Conservation (phyloP, 2,329 filamentous ascomycete genomes). For the Magnaporthiopsis poae region DNA sequence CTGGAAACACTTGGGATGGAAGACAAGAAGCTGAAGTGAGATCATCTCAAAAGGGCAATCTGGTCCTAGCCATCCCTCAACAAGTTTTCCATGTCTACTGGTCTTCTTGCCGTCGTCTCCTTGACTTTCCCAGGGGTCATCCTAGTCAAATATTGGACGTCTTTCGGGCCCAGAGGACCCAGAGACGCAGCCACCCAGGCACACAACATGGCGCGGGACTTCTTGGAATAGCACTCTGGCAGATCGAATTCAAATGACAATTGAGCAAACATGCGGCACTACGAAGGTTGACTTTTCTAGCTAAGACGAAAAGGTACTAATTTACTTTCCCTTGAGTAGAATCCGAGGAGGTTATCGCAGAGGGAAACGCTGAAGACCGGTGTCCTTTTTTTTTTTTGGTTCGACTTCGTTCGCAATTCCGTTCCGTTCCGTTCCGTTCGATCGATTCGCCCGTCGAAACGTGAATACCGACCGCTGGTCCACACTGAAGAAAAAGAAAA, state of each 20-base stretch:
- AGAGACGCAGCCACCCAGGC: not conserved
- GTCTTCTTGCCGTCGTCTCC: not conserved
- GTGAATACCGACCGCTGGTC: slow-evolving; percentile 6
- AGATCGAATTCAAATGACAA: not conserved
- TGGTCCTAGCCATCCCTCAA: not conserved
- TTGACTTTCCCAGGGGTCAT: not conserved
- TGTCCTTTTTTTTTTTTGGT: not conserved
- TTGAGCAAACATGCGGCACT: not conserved
- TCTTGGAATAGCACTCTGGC: not conserved
- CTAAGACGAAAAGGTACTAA: not conserved
- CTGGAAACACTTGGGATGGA: not conserved
- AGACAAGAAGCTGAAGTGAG: not conserved
- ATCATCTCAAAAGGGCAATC: not conserved
- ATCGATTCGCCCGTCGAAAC: slow-evolving; percentile 7
- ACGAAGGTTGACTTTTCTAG: not conserved
- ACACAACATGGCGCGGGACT: not conserved
- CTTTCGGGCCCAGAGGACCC: too few species aligned
- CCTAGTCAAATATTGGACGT: too few species aligned
- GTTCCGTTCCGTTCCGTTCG: slow-evolving; percentile 11
- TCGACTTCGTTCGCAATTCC: slow-evolving; percentile 2
- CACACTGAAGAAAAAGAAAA: not conserved
- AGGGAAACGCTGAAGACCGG: not conserved
- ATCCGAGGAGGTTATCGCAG: not conserved
- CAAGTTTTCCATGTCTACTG: not conserved
- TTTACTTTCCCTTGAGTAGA: not conserved